Percentiles rank a stretch among this genome's conserved stretches.
These are phyloP conservation scores for Boletus coccyginus DNA, from an alignment of 768 basidiomycete genomes.

Conservation along the genomic window DNA sequence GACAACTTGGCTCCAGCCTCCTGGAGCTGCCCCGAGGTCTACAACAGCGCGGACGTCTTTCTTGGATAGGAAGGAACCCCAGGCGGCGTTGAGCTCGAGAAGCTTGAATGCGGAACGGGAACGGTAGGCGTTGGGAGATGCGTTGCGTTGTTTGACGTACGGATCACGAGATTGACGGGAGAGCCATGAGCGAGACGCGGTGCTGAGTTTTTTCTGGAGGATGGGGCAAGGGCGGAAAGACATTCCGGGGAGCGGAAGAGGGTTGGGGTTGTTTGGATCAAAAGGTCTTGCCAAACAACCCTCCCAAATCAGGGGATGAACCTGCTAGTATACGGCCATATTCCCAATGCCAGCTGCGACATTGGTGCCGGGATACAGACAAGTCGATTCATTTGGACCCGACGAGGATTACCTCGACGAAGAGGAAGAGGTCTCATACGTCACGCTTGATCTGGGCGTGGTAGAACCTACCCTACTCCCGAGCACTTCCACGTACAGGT, in stretches of 20 bases:
- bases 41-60: slow-evolving; percentile 62
- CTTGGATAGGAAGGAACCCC: slow-evolving; percentile 49
- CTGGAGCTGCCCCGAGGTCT: slow-evolving; percentile 90
- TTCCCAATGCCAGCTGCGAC: slow-evolving; percentile 17
- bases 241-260: slow-evolving; percentile 12
- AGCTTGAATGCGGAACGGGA: slow-evolving; percentile 93
- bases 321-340: background rate
- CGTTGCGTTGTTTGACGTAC: slow-evolving; percentile 58
- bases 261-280: slow-evolving; percentile 27
- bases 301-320: background rate
- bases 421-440: slow-evolving; percentile 55
- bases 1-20: slow-evolving; percentile 92
- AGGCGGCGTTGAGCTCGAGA: slow-evolving; percentile 66
- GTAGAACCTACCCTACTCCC: slow-evolving; percentile 76
- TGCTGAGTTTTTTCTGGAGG: slow-evolving; percentile 28
- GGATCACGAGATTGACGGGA: slow-evolving; percentile 68
- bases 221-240: slow-evolving; percentile 37
- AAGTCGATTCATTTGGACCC: slow-evolving; percentile 65
- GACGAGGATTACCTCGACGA: slow-evolving; percentile 64
- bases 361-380: slow-evolving; percentile 58
- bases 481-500: slow-evolving; percentile 62
- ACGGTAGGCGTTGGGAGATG: slow-evolving; percentile 53
- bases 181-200: slow-evolving; percentile 62
- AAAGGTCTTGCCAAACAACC: slow-evolving; percentile 23
- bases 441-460: slow-evolving; percentile 70